Evolutionary conservation across 164 flowering plant species (phyloP).

Genomic region (Santalum album): DNA sequence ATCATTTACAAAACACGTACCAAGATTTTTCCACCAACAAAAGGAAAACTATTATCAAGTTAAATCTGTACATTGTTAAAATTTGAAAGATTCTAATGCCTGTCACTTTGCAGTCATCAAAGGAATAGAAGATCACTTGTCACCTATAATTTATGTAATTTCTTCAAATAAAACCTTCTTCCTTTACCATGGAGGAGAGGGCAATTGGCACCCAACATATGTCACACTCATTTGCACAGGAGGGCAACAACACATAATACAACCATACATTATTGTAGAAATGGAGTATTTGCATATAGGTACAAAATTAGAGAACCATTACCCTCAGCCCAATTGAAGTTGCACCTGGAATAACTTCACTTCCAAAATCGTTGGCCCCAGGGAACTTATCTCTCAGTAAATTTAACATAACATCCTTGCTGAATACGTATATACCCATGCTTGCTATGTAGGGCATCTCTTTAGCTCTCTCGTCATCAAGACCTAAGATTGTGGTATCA

Average conservation of each 20-base stretch:
- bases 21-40: no score
- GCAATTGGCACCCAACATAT: background rate
- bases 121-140: no score
- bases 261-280: background rate
- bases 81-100: no score
- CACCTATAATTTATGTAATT: no score
- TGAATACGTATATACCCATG: constrained; percentile 98
- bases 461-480: constrained; percentile 86
- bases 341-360: constrained; percentile 98
- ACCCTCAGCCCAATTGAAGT: constrained; percentile 86
- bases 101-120: no score
- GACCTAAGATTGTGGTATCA: constrained; percentile 77
- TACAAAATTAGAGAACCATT: constrained; percentile 9
- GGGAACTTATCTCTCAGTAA: constrained; percentile 80
- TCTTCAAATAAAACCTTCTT: no score
- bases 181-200: no score
- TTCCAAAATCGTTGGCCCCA: constrained; percentile 95
- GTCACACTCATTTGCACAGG: background rate
- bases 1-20: no score
- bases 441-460: constrained; percentile 95
- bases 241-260: background rate
- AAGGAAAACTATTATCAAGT: no score
- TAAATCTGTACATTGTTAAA: no score
- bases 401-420: constrained; percentile 82
- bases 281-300: no score